Conservation (phyloP, 1,139 yeast genomes). For the Taphrina sp. region DNA sequence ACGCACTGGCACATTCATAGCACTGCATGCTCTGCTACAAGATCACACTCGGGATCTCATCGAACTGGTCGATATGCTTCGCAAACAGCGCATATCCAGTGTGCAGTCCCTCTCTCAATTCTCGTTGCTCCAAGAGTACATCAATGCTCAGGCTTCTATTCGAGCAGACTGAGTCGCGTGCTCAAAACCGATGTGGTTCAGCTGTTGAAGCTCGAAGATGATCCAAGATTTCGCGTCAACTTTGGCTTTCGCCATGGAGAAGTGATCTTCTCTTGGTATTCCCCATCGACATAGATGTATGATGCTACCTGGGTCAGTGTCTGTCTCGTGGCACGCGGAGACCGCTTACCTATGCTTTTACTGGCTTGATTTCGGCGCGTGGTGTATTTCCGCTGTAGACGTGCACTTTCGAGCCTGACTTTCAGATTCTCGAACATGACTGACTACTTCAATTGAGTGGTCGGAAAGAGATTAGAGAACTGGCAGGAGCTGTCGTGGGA, state of each 20-base stretch:
- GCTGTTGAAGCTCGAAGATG: constrained; percentile 11
- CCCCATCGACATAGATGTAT: constrained; percentile 13
- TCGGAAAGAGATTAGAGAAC: too few relatives aligned
- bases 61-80: constrained; percentile 18
- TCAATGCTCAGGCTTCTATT: too few relatives aligned
- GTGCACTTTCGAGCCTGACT: constrained; percentile 13
- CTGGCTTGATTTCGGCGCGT: too few relatives aligned
- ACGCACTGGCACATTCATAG: constrained; percentile 74
- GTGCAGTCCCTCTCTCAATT: constrained; percentile 34
- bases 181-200: too few relatives aligned
- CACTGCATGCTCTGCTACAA: constrained; percentile 56
- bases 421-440: constrained; percentile 12
- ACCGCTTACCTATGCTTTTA: too few relatives aligned
- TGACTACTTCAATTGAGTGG: too few relatives aligned
- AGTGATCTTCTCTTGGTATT: constrained; percentile 7
- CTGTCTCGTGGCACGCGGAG: too few relatives aligned
- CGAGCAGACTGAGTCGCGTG: too few relatives aligned
- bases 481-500: too few relatives aligned
- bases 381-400: constrained; percentile 12
- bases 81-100: constrained; percentile 31
- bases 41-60: neutral
- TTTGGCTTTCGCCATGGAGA: constrained; percentile 5
- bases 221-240: neutral
- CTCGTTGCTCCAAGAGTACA: constrained; percentile 19
- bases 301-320: too few relatives aligned